phyloP scores from a whole-genome alignment of 805 yeast species.

The Candida incommunis region DNA sequence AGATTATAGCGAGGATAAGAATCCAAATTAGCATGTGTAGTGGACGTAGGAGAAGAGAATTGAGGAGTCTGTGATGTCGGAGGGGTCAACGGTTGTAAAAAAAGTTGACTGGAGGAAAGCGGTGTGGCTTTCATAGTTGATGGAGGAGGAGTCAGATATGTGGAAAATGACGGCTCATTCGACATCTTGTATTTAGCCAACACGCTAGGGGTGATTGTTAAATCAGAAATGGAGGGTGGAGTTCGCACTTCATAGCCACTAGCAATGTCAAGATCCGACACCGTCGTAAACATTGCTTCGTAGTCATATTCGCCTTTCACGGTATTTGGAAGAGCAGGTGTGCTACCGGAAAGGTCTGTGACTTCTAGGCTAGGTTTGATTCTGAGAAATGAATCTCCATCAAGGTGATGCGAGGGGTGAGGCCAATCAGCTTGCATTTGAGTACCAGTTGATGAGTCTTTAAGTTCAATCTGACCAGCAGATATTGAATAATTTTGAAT shows the following conservation, averaged over 20 bases:
- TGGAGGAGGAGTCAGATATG: neutral
- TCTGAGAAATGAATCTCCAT: neutral
- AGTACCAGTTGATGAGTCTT: neutral
- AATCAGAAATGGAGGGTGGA: neutral
- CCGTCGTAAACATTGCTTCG: neutral
- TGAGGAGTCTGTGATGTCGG: neutral
- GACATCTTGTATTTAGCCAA: neutral
- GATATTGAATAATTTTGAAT: neutral
- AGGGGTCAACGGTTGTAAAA: neutral
- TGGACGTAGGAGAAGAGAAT: neutral
- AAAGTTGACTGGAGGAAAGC: neutral
- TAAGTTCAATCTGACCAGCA: neutral
- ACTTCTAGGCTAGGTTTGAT: neutral
- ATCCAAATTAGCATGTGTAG: neutral
- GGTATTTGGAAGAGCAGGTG: neutral
- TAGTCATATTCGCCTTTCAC: neutral
- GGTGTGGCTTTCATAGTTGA: neutral
- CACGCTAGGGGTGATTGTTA: neutral
- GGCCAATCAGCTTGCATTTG: conserved; percentile 1
- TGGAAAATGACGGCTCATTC: neutral
- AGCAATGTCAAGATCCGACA: neutral
- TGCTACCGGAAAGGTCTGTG: neutral
- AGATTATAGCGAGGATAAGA: neutral
- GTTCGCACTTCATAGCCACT: neutral
- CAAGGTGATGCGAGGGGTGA: neutral